Base-by-base conservation (phyloP, 75 land plant species). In the Adiantum capillusveneris region DNA sequence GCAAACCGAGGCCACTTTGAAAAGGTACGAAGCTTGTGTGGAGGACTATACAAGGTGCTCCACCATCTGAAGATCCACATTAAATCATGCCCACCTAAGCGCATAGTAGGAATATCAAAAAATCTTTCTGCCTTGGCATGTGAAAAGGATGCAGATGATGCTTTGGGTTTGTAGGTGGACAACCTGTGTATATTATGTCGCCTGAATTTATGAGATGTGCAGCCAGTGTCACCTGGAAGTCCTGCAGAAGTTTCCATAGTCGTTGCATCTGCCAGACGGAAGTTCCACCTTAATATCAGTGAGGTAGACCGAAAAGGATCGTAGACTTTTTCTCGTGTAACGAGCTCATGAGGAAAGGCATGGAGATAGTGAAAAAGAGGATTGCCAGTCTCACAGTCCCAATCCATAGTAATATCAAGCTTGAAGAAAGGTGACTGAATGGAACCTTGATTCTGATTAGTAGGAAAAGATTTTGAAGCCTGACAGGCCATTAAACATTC, bases 301-400 rank as follows among this genome's bases (percentile, higher is more conserved):
- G 86, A 79, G 44, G 86, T 86, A 21, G 99, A 95, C 44, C 99
- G 75, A 54, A 90, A 95, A 29, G 96, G 96, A 76, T 95, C 99
- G 54, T 56, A 84, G 58, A 89, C 82, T 54, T 79, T 79, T 29
- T 75, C 72, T 12, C 91, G 84, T 45, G 84, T 77, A 44, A 70
- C 63, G 27, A 71, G 75, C 65, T 89, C 99, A 68, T 29, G 58
- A 0, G 99, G 99, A 78, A 95, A 72, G 53, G 99, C 80, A 77
- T 79, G 82, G 37, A 95, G 53, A 76, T 95, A 95, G 69, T 95
- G 99, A 75, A 86, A 79, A 22, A 90, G 71, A 21, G 99, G 99
- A 52, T 65, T 77, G 1, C 96, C 96, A 48, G 96, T 87, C 19
- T 83, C 92, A 68, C 99, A 95, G 59, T 84, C 87, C 99, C 99